Percentiles rank a stretch among this genome's conserved stretches.
Conservation (phyloP, 345 rosid species). For the Eucalyptus brandiana region DNA sequence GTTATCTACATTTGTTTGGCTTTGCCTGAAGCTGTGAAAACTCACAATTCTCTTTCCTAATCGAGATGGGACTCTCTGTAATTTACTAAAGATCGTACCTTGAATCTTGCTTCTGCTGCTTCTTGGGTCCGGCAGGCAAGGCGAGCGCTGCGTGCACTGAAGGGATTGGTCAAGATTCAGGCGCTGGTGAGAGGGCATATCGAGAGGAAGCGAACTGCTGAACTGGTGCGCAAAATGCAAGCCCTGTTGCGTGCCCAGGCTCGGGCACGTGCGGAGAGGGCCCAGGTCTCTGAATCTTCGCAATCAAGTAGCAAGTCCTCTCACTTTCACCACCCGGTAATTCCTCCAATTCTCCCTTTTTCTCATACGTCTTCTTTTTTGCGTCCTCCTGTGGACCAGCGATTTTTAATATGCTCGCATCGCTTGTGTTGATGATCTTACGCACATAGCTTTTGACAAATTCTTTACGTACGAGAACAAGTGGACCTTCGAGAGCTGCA, state of each 20-base stretch:
- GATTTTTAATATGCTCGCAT: not conserved
- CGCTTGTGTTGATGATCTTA: not conserved
- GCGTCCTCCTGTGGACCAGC: not conserved
- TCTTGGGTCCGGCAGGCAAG: slow-evolving; percentile 36
- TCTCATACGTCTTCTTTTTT: not conserved
- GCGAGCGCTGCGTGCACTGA: slow-evolving; percentile 85
- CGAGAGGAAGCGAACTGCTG: slow-evolving; percentile 54
- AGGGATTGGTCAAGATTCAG: slow-evolving; percentile 92
- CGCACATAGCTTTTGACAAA: not conserved
- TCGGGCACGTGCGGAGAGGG: slow-evolving; percentile 55
- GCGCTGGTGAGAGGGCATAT: slow-evolving; percentile 93
- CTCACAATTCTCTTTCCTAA: not conserved
- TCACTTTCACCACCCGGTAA: slow-evolving; percentile 56
- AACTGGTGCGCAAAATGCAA: slow-evolving; percentile 59
- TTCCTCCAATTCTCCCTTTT: not conserved
- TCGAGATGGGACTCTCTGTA: not conserved
- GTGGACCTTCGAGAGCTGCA: not conserved
- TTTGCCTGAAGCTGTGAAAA: not conserved
- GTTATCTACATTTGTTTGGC: not conserved
- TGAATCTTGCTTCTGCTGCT: not conserved
- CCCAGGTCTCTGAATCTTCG: slow-evolving; percentile 42
- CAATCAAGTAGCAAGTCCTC: slow-evolving; percentile 64
- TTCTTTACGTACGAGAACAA: not conserved
- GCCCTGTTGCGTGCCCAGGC: slow-evolving; percentile 67
- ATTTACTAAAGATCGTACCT: not conserved